Conservation (phyloP, 2,329 filamentous ascomycete species). For the Alternaria alternata region DNA sequence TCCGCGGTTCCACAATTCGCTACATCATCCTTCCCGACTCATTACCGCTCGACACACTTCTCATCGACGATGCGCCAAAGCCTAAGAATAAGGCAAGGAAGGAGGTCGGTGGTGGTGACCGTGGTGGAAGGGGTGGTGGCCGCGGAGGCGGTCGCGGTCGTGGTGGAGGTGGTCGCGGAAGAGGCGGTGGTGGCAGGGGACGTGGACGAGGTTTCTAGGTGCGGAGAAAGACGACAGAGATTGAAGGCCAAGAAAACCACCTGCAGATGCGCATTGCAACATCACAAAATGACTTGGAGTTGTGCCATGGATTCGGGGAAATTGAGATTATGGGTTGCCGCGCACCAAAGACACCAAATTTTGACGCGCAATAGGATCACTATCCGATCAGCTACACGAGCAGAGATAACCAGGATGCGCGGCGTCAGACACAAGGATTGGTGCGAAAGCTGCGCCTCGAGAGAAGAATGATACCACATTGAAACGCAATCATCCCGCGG, state of each 20-base stretch:
- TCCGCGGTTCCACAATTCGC: conserved; percentile 93
- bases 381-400: conserved; percentile 19
- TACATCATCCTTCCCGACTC: conserved; percentile 97
- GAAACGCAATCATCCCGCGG: conserved; percentile 6
- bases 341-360: conserved; percentile 23
- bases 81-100: conserved; percentile 99
- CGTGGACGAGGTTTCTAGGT: conserved; percentile 49
- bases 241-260: conserved; percentile 5
- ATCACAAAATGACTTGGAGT: conserved; percentile 3
- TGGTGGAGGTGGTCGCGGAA: conserved; percentile 48
- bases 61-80: conserved; percentile 96
- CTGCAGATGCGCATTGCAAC: conserved; percentile 8
- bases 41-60: conserved; percentile 89
- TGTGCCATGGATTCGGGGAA: conserved; percentile 12
- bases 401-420: conserved; percentile 21
- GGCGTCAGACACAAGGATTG: conserved; percentile 30
- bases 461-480: conserved; percentile 40
- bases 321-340: conserved; percentile 26
- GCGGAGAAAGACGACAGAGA: conserved; percentile 2
- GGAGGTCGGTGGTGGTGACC: conserved; percentile 67
- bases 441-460: conserved; percentile 27
- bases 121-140: conserved; percentile 50
- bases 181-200: conserved; percentile 53
- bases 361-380: conserved; percentile 31
- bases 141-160: conserved; percentile 54